Evolutionary conservation across 2,329 filamentous ascomycete species (phyloP), one percentile per base, ranked within the genome.

Genomic region (Beauveria caledonica): DNA sequence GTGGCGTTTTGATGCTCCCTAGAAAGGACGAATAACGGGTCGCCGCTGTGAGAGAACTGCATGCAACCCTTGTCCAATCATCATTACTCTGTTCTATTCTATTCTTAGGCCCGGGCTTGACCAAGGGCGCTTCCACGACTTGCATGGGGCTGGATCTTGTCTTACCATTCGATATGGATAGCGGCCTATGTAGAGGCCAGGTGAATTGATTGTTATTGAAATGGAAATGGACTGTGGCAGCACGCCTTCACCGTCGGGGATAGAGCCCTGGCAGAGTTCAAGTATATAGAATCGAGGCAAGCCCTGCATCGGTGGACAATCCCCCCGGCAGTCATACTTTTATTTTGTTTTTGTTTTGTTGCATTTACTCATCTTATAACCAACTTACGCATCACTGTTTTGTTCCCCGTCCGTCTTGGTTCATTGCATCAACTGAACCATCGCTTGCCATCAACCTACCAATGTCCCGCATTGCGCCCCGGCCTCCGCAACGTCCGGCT

Each of bases 221-320:
- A 33, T 17, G 45, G 27, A 11, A 49, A 42, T 48, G 29, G 29
- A 33, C 17, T 5, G 11, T 55, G 39, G 52, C 53, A 29, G 54
- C 9, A 21, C 19, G 7, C 21, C n/a, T 15, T n/a, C 27, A 49
- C 54, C 15, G 29, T 50, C 48, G 42, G 1, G 15, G 23, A 15
- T 5, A 3, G 56, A 51, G 21, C 5, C 5, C 33, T 36, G 33
- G n/a, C 2, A 5, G 9, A 42, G 19, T 33, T 23, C 25, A 44
- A 17, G 48, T 59, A 52, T 59, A 52, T 59, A 59, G 48, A 52
- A 46, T 13, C n/a, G n/a, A 11, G 25, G 48, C 23, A 46, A 17
- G 46, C 39, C 57, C 46, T 40, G 25, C 36, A 21, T 40, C 23
- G 1, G 46, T 29, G 29, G 11, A 33, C 13, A 13, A 36, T 36